phyloP scores from a whole-genome alignment of 2,329 filamentous ascomycete genomes.

The Sporothrix brasiliensis region DNA sequence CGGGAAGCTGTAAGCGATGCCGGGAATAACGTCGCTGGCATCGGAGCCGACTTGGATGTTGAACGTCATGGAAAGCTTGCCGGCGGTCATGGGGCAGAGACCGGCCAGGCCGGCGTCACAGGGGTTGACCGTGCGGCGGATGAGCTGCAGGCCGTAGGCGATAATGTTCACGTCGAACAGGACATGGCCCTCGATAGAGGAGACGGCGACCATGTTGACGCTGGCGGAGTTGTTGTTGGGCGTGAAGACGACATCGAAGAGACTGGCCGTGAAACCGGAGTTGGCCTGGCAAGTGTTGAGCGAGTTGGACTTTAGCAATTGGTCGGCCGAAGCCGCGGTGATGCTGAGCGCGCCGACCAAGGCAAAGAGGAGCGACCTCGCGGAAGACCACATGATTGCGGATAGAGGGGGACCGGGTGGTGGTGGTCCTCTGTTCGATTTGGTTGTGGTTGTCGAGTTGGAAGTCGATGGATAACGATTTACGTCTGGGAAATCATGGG shows the following conservation, averaged over 20 bases:
- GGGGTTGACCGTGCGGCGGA: slow-evolving; percentile 67
- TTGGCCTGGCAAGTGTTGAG: slow-evolving; percentile 75
- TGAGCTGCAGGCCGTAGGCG: slow-evolving; percentile 72
- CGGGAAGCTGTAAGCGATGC: slow-evolving; percentile 78
- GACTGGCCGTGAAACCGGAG: slow-evolving; percentile 75
- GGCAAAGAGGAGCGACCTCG: slow-evolving; percentile 52
- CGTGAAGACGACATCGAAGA: slow-evolving; percentile 75
- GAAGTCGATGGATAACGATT: slow-evolving; percentile 16
- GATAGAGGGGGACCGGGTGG: not conserved
- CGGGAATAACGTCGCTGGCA: slow-evolving; percentile 66
- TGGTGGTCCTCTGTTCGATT: not conserved
- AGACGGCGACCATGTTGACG: slow-evolving; percentile 73
- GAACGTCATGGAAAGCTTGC: slow-evolving; percentile 57
- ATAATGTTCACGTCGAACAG: slow-evolving; percentile 69
- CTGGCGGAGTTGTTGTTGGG: slow-evolving; percentile 65
- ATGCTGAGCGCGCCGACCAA: slow-evolving; percentile 43
- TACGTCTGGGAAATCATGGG: slow-evolving; percentile 11
- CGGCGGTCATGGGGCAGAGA: slow-evolving; percentile 80
- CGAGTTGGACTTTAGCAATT: slow-evolving; percentile 54
- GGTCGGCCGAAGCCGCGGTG: slow-evolving; percentile 46
- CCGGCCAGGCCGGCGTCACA: slow-evolving; percentile 66
- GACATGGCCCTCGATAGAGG: slow-evolving; percentile 73
- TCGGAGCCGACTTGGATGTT: slow-evolving; percentile 61
- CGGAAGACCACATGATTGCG: slow-evolving; percentile 41
- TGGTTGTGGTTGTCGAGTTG: not conserved